Evolutionary conservation across 257 asterid species (phyloP).

Genomic region (Przewalskia tangutica): DNA sequence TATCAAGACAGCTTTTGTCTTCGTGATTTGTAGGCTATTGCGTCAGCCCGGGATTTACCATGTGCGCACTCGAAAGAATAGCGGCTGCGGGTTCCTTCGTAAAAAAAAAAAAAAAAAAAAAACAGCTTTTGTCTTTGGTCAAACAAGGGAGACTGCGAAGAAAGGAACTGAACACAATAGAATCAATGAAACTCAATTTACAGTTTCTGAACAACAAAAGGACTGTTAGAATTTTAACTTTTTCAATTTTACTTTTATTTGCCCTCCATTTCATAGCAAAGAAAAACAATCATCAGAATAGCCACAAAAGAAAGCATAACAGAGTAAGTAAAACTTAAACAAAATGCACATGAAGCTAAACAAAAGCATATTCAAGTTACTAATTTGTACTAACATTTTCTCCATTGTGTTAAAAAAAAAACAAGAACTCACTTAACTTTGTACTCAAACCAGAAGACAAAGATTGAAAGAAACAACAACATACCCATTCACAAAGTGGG

Average conservation of each 20-base stretch:
- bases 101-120: too few relatives aligned
- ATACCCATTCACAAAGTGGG: too few relatives aligned
- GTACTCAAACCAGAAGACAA: background rate
- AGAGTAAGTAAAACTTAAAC: background rate
- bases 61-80: too few relatives aligned
- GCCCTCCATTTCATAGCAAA: slow-evolving; percentile 5
- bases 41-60: too few relatives aligned
- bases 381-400: background rate
- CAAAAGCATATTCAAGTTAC: background rate
- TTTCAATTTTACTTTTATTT: slow-evolving; percentile 12
- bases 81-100: too few relatives aligned
- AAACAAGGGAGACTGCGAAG: slow-evolving; percentile 11
- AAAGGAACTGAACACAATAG: slow-evolving; percentile 15
- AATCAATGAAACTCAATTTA: slow-evolving; percentile 18
- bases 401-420: background rate
- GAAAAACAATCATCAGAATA: background rate
- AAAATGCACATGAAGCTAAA: background rate
- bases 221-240: slow-evolving; percentile 6
- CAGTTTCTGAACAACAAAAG: slow-evolving; percentile 13
- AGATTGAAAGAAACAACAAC: too few relatives aligned
- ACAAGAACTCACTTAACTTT: background rate
- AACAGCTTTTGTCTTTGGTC: slow-evolving; percentile 19
- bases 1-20: background rate
- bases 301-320: background rate
- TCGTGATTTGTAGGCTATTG: too few relatives aligned